Conservation (phyloP, 2,329 filamentous ascomycete genomes). For the Hypocreales sp. region DNA sequence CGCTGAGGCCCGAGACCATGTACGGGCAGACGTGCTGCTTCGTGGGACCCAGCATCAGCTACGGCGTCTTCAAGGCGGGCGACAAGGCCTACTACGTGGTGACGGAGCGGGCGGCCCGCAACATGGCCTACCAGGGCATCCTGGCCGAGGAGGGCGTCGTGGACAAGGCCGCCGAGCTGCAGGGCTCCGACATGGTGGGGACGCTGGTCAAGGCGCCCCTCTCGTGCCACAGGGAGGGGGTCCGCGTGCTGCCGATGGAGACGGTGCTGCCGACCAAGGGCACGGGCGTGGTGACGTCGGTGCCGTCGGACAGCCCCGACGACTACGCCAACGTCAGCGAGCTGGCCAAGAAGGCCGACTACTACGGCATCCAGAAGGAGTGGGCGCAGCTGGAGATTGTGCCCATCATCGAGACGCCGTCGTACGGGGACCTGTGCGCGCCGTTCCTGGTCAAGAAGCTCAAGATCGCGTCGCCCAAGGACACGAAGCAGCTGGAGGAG, state of each 20-base stretch:
- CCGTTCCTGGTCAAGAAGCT: slow-evolving; percentile 74
- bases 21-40: slow-evolving; percentile 97
- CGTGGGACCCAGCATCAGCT: slow-evolving; percentile 76
- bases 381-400: slow-evolving; percentile 87
- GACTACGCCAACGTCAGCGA: slow-evolving; percentile 85
- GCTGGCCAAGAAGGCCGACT: slow-evolving; percentile 86
- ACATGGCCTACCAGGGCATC: slow-evolving; percentile 90
- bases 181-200: slow-evolving; percentile 69
- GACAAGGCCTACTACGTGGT: slow-evolving; percentile 72
- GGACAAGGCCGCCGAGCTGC: slow-evolving; percentile 58
- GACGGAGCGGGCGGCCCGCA: slow-evolving; percentile 74
- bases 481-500: slow-evolving; percentile 72
- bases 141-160: slow-evolving; percentile 65
- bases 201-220: slow-evolving; percentile 83
- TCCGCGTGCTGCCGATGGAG: slow-evolving; percentile 91
- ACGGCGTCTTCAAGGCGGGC: slow-evolving; percentile 71
- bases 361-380: slow-evolving; percentile 90
- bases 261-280: slow-evolving; percentile 84
- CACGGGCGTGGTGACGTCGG: slow-evolving; percentile 89
- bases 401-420: slow-evolving; percentile 79
- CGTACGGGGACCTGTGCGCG: slow-evolving; percentile 73
- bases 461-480: slow-evolving; percentile 95
- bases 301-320: slow-evolving; percentile 87
- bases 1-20: slow-evolving; percentile 93
- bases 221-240: slow-evolving; percentile 66